These are phyloP conservation scores for Pythium myriotylum DNA, from an alignment of 352 stramenopile genomes.

Conservation along the genomic window DNA sequence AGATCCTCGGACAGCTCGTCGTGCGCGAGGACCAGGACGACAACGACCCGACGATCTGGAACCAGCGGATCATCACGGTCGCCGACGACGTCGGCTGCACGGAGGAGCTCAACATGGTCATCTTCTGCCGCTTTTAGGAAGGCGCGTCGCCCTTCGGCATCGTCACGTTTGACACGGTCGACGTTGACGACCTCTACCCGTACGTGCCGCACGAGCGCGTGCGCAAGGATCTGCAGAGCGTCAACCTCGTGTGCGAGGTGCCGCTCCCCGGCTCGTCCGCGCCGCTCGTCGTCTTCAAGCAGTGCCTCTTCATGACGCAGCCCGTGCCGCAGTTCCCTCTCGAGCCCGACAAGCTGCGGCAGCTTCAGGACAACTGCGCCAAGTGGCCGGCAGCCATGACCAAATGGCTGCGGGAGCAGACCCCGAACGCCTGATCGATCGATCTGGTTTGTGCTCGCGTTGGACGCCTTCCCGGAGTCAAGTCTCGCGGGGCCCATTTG, in stretches of 20 bases:
- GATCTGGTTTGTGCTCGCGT: too few relatives aligned
- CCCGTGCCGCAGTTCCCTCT: conserved; percentile 10
- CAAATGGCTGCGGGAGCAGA: too few relatives aligned
- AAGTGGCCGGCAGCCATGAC: too few relatives aligned
- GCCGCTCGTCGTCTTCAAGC: conserved; percentile 17
- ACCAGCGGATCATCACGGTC: conserved; percentile 43
- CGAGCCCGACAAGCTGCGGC: neutral
- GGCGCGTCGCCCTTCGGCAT: conserved; percentile 23
- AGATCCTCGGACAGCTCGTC: conserved; percentile 41
- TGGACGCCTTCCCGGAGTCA: too few relatives aligned
- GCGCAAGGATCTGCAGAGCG: conserved; percentile 29
- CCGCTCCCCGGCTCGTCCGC: neutral
- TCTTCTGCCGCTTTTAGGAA: conserved; percentile 24
- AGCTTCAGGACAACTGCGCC: too few relatives aligned
- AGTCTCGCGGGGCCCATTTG: too few relatives aligned
- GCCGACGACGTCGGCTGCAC: conserved; percentile 11
- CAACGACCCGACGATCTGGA: conserved; percentile 33
- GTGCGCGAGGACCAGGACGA: conserved; percentile 48
- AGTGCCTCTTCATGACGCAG: conserved; percentile 1
- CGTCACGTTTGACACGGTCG: conserved; percentile 37
- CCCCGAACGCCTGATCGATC: too few relatives aligned
- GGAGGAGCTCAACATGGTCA: conserved; percentile 24
- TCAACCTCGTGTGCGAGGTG: conserved; percentile 11
- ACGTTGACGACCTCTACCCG: conserved; percentile 50
- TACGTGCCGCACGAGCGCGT: conserved; percentile 36